These are phyloP conservation scores for Phytophthora hybrid DNA, from an alignment of 352 stramenopile genomes.

Conservation along the genomic window DNA sequence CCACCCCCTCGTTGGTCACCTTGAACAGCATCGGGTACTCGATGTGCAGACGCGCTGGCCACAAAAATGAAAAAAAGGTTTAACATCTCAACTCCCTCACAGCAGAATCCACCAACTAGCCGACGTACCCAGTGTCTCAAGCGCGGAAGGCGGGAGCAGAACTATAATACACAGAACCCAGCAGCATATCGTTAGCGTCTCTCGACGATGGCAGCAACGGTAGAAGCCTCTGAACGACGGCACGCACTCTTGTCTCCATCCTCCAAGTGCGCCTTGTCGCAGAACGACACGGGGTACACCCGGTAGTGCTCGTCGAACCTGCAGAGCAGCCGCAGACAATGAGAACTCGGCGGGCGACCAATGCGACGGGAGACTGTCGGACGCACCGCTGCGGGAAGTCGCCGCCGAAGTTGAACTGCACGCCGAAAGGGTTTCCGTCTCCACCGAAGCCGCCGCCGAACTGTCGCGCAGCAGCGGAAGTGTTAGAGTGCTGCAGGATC, in stretches of 20 bases:
- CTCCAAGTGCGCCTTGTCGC: slow-evolving; percentile 88
- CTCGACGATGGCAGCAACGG: background rate
- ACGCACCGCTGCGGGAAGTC: slow-evolving; percentile 76
- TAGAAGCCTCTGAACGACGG: background rate
- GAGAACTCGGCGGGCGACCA: background rate
- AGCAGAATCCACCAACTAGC: background rate
- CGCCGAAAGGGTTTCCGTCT: slow-evolving; percentile 82
- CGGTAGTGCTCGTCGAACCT: slow-evolving; percentile 91
- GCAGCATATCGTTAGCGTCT: slow-evolving; percentile 7
- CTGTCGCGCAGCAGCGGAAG: slow-evolving; percentile 34
- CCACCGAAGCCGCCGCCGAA: slow-evolving; percentile 77
- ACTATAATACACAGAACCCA: slow-evolving; percentile 57
- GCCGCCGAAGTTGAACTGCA: slow-evolving; percentile 83
- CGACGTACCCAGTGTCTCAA: slow-evolving; percentile 94
- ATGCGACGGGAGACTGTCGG: background rate
- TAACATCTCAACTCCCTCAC: background rate
- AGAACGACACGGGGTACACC: slow-evolving; percentile 89
- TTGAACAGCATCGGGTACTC: slow-evolving; percentile 99
- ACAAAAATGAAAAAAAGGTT: slow-evolving; percentile 23
- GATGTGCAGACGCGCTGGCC: slow-evolving; percentile 91
- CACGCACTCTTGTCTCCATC: slow-evolving; percentile 90
- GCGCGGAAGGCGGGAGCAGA: slow-evolving; percentile 96
- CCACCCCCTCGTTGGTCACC: slow-evolving; percentile 88
- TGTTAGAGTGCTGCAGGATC: background rate
- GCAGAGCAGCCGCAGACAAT: background rate